Evolutionary conservation across 164 flowering plant species (phyloP), one percentile per base, ranked within the genome.

Genomic region (Vitis riparia): DNA sequence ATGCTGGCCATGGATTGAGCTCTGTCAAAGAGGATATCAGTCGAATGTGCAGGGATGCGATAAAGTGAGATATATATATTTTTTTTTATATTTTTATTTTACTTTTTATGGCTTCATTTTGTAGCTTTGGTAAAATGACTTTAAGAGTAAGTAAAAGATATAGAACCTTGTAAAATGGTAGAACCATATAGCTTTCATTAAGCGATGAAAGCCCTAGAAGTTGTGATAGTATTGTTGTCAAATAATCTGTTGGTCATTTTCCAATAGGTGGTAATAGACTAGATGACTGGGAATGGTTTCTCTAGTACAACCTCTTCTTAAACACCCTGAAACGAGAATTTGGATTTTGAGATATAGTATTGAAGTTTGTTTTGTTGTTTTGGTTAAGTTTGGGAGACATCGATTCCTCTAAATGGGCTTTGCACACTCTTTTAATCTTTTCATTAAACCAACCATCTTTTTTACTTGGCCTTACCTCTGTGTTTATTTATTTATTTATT

Each of bases 11-110:
- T 78, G 99, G 99, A 30, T 81, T 96, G 80, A 80, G 75, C 27
- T 85, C 89, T 71, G 85, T 92, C 62, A 93, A 87, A 76, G 97
- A 91, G 59, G 98, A 96, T 75, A 86, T 96, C 71, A 83, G 88
- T 69, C 84, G 92, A 71, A 90, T 96, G 91, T 93, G 97, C 81
- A 81, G 90, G 73, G 98, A 89, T 79, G 99, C 97, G 37, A 79
- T 89, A 67, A 93, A 91, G 99, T 93, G 87, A 81, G 91, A 61
- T 62, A 23, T 68, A n/a, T n/a, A 23, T 63, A 27, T 30, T 29
- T 29, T 58, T 27, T 70, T 44, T 69, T 7, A 10, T 51, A 16
- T 56, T 49, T 53, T 57, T 2, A 17, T 23, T 4, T 3, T 60
- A 12, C 9, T 64, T 27, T 50, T 10, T 59, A 30, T 65, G 59